phyloP scores from a whole-genome alignment of 768 basidiomycete genomes.

The Phanerodontia chrysosporium region DNA sequence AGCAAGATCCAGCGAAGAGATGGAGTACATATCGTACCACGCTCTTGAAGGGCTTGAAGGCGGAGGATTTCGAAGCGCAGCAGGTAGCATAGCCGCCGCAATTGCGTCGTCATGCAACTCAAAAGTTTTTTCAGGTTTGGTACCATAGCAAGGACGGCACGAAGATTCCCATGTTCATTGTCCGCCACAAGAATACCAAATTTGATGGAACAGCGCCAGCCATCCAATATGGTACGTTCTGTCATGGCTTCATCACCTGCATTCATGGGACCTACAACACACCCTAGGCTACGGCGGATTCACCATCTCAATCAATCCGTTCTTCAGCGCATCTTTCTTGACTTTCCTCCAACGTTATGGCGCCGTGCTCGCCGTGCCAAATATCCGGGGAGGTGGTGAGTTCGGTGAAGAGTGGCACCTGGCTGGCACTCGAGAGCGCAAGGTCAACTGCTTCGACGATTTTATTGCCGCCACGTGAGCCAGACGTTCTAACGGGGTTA shows the following conservation, averaged over 20 bases:
- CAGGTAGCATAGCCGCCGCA: constrained; percentile 39
- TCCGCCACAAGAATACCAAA: constrained; percentile 65
- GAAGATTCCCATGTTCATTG: constrained; percentile 81
- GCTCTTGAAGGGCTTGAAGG: constrained; percentile 53
- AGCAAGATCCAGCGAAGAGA: constrained; percentile 37
- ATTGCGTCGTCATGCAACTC: neutral
- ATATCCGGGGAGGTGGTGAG: constrained; percentile 57
- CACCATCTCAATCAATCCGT: constrained; percentile 63
- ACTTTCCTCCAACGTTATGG: constrained; percentile 73
- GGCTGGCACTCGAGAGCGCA: constrained; percentile 65
- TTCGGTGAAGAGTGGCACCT: constrained; percentile 86
- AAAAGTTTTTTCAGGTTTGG: constrained; percentile 50
- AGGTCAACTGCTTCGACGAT: constrained; percentile 77
- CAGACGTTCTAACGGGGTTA: neutral
- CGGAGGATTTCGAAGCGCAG: constrained; percentile 63
- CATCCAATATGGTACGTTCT: constrained; percentile 61
- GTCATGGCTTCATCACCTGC: neutral
- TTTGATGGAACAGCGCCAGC: constrained; percentile 74
- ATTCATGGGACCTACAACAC: neutral
- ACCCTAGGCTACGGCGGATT: constrained; percentile 79
- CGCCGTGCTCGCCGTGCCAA: constrained; percentile 54
- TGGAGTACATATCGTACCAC: constrained; percentile 60
- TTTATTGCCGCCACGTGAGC: constrained; percentile 80
- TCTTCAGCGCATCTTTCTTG: constrained; percentile 66
- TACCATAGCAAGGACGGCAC: constrained; percentile 78